These are phyloP conservation scores for Neoascochyta sp. DNA, from an alignment of 2,329 filamentous ascomycete species.

Conservation along the genomic window DNA sequence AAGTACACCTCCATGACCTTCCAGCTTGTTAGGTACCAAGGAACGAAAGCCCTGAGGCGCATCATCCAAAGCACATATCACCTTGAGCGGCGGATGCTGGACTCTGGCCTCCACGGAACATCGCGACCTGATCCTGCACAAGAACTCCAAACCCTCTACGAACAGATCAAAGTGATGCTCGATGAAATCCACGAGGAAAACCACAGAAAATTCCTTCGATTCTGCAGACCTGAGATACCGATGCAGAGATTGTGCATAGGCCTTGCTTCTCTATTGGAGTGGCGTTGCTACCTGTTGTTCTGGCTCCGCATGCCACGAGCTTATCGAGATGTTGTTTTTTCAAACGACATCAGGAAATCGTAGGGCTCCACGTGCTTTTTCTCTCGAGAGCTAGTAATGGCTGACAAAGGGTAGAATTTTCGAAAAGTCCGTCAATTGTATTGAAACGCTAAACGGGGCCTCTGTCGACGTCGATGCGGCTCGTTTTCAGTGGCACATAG, in stretches of 20 bases:
- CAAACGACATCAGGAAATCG: constrained; percentile 34
- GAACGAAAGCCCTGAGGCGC: constrained; percentile 32
- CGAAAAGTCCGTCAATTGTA: constrained; percentile 38
- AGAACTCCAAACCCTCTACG: constrained; percentile 33
- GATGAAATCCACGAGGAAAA: constrained; percentile 35
- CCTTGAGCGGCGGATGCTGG: constrained; percentile 35
- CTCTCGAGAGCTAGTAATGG: background rate
- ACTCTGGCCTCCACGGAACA: constrained; percentile 32
- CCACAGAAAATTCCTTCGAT: constrained; percentile 30
- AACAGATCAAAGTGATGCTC: constrained; percentile 37
- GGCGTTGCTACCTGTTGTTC: constrained; percentile 38
- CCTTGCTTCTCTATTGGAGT: constrained; percentile 33
- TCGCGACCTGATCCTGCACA: constrained; percentile 32
- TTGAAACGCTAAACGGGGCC: constrained; percentile 37
- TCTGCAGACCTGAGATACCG: constrained; percentile 29
- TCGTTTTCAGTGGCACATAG: constrained; percentile 40
- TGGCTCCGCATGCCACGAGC: constrained; percentile 40
- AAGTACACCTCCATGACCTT: constrained; percentile 37
- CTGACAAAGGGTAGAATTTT: constrained; percentile 30
- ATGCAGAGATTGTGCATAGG: constrained; percentile 32
- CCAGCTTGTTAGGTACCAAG: constrained; percentile 34
- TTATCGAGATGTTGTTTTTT: constrained; percentile 37
- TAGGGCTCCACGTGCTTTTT: constrained; percentile 13
- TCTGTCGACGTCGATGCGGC: constrained; percentile 35
- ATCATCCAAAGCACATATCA: constrained; percentile 39